Percentiles rank a stretch among this genome's conserved stretches.
phyloP scores from a whole-genome alignment of 768 basidiomycete genomes.

The Leccinum aurantiacum region DNA sequence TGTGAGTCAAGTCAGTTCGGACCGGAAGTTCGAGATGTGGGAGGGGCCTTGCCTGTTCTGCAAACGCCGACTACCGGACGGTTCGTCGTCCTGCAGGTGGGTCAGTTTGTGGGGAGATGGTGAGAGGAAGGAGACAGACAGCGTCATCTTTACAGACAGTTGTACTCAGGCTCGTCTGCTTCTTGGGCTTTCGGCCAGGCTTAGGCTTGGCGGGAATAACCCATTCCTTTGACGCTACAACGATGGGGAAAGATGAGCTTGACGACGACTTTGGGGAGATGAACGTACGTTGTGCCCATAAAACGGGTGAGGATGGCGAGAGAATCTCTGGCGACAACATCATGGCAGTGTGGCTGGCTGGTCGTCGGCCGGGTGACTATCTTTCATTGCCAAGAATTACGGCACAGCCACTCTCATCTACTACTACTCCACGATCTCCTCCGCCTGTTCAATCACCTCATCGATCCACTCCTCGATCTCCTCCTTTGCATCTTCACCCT shows the following conservation, averaged over 20 bases:
- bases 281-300: slow-evolving; percentile 74
- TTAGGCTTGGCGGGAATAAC: slow-evolving; percentile 83
- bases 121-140: slow-evolving; percentile 39
- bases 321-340: slow-evolving; percentile 27
- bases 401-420: slow-evolving; percentile 25
- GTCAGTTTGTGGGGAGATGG: slow-evolving; percentile 9
- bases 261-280: background rate
- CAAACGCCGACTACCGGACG: slow-evolving; percentile 61
- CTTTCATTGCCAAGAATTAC: background rate
- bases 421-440: slow-evolving; percentile 56
- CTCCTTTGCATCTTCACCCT: slow-evolving; percentile 66
- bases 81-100: slow-evolving; percentile 40
- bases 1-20: slow-evolving; percentile 11
- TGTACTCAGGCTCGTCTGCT: slow-evolving; percentile 41
- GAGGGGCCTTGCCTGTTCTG: slow-evolving; percentile 62
- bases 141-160: slow-evolving; percentile 43
- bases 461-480: slow-evolving; percentile 95
- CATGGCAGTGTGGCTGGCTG: slow-evolving; percentile 21
- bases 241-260: background rate
- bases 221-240: slow-evolving; percentile 84
- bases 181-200: slow-evolving; percentile 87
- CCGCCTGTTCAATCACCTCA: slow-evolving; percentile 88
- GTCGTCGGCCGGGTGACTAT: background rate
- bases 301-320: slow-evolving; percentile 49
- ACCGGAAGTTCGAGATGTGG: background rate